Base-by-base conservation (phyloP, 2,329 filamentous ascomycete genomes). In the Thelonectria discophora region DNA sequence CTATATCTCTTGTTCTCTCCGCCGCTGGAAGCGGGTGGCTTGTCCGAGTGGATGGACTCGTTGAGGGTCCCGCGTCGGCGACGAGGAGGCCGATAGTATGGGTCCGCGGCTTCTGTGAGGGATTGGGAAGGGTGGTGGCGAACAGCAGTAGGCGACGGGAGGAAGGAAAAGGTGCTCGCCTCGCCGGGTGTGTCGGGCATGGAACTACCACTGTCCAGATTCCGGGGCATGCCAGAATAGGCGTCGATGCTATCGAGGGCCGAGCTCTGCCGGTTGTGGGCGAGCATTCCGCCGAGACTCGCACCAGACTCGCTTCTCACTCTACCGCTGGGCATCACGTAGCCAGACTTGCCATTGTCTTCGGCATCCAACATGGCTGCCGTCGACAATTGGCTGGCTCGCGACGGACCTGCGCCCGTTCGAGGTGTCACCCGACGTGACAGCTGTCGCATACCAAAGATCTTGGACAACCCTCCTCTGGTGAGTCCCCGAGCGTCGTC, bases 381-480 rank as follows among this genome's bases (percentile, higher is more conserved):
- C 65, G 88, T 93, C 5, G 93, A 97, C 55, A 91, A 84, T 75
- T 95, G 90, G 73, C 93, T 97, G 70, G 91, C 88, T 62, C 93
- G 87, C 8, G 90, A 90, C 21, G 85, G 82, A 15, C 86, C 86
- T 63, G 83, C 85, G 15, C 86, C 86, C 62, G 83, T 84, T 62
- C 86, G 86, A 49, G 87, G 87, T 60, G 86, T 87, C 64, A 85
- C 81, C 50, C 93, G 88, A 65, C 91, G 88, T 12, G 92, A 92
- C 42, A 97, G 82, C 76, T 97, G 93, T 48, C 94, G 90, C 85
- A 94, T 93, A 52, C 94, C 94, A 73, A 97, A 96, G 47, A 94
- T 92, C 79, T 94, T 97, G 68, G 90, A 89, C 55, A 99, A 82
- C 9, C 93, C 94, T 72, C 95, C 94, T 74, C 92, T 83, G 52